These are phyloP conservation scores for Diplogelasinospora grovesii DNA, from an alignment of 495 filamentous ascomycete genomes.

Conservation along the genomic window DNA sequence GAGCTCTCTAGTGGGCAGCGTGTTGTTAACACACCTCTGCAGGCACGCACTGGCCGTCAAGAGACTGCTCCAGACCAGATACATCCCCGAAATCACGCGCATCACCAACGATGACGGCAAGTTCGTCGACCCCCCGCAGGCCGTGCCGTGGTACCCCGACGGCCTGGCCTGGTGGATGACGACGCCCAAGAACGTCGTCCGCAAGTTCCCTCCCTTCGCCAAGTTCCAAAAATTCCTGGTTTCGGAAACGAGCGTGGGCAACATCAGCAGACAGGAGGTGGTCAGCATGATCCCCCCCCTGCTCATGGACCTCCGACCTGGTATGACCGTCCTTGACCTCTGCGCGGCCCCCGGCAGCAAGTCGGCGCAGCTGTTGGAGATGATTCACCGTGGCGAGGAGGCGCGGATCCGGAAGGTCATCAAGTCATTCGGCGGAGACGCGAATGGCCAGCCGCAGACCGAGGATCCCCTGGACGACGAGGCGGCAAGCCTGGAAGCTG, in stretches of 20 bases:
- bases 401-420: slow-evolving; percentile 60
- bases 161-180: slow-evolving; percentile 93
- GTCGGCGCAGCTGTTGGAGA: slow-evolving; percentile 88
- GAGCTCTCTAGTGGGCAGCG: background rate
- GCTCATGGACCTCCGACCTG: slow-evolving; percentile 80
- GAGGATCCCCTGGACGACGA: slow-evolving; percentile 41
- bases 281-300: slow-evolving; percentile 99
- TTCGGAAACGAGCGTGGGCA: slow-evolving; percentile 91
- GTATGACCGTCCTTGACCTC: slow-evolving; percentile 89
- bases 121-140: slow-evolving; percentile 68
- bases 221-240: slow-evolving; percentile 98
- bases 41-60: slow-evolving; percentile 79
- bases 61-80: slow-evolving; percentile 72
- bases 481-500: slow-evolving; percentile 44
- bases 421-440: slow-evolving; percentile 45
- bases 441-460: slow-evolving; percentile 39
- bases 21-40: slow-evolving; percentile 28
- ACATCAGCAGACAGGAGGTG: slow-evolving; percentile 93
- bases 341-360: slow-evolving; percentile 97
- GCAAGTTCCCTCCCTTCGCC: slow-evolving; percentile 85
- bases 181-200: slow-evolving; percentile 86
- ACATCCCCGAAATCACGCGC: slow-evolving; percentile 80
- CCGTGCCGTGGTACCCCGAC: slow-evolving; percentile 88
- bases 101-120: slow-evolving; percentile 75
- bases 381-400: slow-evolving; percentile 89